These are phyloP conservation scores for Rubus parviflorus DNA, from an alignment of 306 rosid species.

Conservation along the genomic window DNA sequence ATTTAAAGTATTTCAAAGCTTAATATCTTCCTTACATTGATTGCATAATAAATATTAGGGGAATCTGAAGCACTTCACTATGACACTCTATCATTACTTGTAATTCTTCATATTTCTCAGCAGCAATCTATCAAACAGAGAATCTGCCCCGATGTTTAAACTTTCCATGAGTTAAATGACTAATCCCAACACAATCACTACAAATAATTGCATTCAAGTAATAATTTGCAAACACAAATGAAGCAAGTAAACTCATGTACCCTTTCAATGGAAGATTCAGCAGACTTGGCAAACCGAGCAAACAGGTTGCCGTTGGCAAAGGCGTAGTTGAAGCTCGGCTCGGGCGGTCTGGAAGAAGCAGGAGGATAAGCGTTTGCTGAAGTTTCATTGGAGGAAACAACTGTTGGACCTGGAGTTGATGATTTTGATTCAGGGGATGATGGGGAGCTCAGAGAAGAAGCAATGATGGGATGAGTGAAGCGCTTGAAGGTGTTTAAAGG, in stretches of 20 bases:
- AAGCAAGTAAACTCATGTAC: constrained; percentile 26
- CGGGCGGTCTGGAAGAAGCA: constrained; percentile 32
- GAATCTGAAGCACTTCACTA: no score
- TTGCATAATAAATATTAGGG: no score
- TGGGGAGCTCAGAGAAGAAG: constrained; percentile 67
- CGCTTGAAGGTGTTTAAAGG: constrained; percentile 27
- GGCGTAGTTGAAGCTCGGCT: constrained; percentile 48
- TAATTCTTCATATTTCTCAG: no score
- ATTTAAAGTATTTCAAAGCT: not conserved
- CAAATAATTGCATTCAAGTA: no score
- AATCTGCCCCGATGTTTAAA: no score
- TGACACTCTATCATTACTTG: no score
- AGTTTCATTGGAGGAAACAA: constrained; percentile 35
- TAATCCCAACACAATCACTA: no score
- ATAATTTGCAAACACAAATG: no score
- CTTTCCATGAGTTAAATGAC: no score
- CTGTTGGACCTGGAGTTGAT: constrained; percentile 31
- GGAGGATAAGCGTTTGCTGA: constrained; percentile 41
- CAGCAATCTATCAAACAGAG: not conserved
- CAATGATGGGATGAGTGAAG: constrained; percentile 18
- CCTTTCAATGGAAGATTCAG: constrained; percentile 87
- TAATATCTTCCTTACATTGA: no score
- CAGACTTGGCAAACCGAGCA: constrained; percentile 45
- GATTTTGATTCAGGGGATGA: constrained; percentile 58
- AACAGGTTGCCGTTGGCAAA: constrained; percentile 45